Conservation (phyloP, 495 filamentous ascomycete genomes). For the Choiromyces venosus region DNA sequence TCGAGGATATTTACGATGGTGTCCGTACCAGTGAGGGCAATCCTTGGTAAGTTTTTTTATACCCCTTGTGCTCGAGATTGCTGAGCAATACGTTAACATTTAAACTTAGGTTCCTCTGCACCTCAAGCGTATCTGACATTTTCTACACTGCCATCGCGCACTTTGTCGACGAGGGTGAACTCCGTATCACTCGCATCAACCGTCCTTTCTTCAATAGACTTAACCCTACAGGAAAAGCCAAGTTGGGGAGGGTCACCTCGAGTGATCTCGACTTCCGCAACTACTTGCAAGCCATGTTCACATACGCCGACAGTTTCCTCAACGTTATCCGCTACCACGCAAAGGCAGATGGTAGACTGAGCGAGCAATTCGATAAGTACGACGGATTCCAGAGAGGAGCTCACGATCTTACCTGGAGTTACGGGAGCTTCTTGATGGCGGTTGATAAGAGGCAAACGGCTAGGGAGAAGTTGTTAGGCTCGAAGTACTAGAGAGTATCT, state of each 20-base stretch:
- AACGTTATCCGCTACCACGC: constrained; percentile 43
- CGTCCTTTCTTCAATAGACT: constrained; percentile 42
- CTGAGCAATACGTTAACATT: constrained; percentile 6
- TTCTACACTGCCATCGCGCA: constrained; percentile 40
- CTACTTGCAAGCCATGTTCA: constrained; percentile 38
- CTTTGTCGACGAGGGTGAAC: constrained; percentile 21
- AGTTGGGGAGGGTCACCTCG: constrained; percentile 22
- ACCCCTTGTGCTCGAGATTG: not conserved
- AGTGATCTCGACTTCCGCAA: constrained; percentile 35
- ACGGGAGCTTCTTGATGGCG: constrained; percentile 44
- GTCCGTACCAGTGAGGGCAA: constrained; percentile 45
- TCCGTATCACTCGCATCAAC: constrained; percentile 38
- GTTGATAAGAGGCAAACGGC: constrained; percentile 34
- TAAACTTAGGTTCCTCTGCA: constrained; percentile 45
- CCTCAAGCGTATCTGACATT: constrained; percentile 43
- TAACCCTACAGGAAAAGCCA: constrained; percentile 22
- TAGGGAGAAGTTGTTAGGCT: constrained; percentile 1
- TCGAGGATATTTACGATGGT: constrained; percentile 49
- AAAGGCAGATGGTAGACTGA: constrained; percentile 39
- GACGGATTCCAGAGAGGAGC: constrained; percentile 44
- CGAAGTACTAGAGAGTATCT: not conserved
- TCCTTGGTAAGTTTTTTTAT: constrained; percentile 43
- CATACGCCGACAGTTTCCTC: constrained; percentile 43
- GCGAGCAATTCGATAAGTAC: constrained; percentile 45
- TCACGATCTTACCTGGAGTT: constrained; percentile 47